Evolutionary conservation across 192 early-diverging fungal genomes (phyloP), one percentile per base, ranked within the genome.

Genomic region (Obelidium mucronatum): DNA sequence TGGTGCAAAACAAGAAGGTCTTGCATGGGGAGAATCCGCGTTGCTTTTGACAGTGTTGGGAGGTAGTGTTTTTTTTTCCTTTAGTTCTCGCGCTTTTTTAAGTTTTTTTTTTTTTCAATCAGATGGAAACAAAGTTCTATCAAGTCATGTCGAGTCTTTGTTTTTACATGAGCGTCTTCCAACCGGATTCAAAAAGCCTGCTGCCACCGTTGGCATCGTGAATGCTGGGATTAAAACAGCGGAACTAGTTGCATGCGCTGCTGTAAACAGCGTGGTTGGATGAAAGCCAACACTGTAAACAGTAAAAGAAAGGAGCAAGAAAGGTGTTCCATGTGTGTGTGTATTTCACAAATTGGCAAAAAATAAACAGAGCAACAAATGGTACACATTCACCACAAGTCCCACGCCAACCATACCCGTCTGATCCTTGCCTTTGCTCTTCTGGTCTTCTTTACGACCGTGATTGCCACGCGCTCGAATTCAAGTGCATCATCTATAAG

Each of bases 161-260:
- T 74, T 74, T 35, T 26, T 74, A 1, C 22, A 74, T 4, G 72
- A 63, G 31, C 52, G 59, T 1, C 60, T 74, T 35, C 72, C 72
- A 1, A 40, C 35, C 22, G 44, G 31, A 35, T 74, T 30, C 15
- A 22, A 24, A 8, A 74, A 74, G 48, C 72, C 72, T 19, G 31
- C 11, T 1, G 1, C 40, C 8, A 2, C 22, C 13, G 37, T 58
- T 24, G 22, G 17, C 48, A 22, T 37, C 28, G n/a, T 39, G 34
- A 5, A 5, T 13, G 3, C 31, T 15, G 52, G n/a, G 8, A 4
- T 56, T 15, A 33, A 71, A n/a, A 31, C 37, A 2, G 69, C 69
- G 0, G 34, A 71, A 40, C 44, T 52, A 6, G 30, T 52, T 8
- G 48, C 67, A n/a, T n/a, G n/a, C n/a, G n/a, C n/a, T n/a, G n/a